These are phyloP conservation scores for Globomyces pollinis-pini DNA, from an alignment of 192 early-diverging fungal genomes.

Conservation along the genomic window DNA sequence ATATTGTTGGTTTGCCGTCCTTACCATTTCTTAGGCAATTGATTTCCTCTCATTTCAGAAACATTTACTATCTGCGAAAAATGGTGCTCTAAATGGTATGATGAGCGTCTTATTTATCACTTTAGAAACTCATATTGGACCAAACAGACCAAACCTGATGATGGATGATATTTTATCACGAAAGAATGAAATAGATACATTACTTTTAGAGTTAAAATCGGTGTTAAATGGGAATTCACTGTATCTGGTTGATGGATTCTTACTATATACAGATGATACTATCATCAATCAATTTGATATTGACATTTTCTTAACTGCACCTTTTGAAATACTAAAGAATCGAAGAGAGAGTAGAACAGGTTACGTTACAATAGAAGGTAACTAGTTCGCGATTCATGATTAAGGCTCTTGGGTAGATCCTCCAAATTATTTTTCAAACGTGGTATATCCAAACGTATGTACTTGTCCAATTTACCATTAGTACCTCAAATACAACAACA, in stretches of 20 bases:
- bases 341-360: slow-evolving; percentile 56
- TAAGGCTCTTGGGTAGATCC: slow-evolving; percentile 10
- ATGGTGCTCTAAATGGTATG: neutral
- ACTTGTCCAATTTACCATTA: too few species aligned
- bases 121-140: neutral
- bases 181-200: neutral
- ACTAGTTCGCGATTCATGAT: neutral
- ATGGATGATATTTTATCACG: neutral
- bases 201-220: neutral
- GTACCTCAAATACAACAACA: slow-evolving; percentile 1
- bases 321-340: slow-evolving; percentile 50
- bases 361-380: slow-evolving; percentile 73
- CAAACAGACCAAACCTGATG: slow-evolving; percentile 9
- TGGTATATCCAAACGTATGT: slow-evolving; percentile 7
- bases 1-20: slow-evolving; percentile 44
- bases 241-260: slow-evolving; percentile 71
- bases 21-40: slow-evolving; percentile 31
- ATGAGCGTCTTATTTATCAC: neutral
- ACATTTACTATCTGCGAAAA: neutral
- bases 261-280: slow-evolving; percentile 54
- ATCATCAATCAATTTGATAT: slow-evolving; percentile 37
- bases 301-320: slow-evolving; percentile 52
- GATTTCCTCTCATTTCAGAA: slow-evolving; percentile 15
- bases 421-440: slow-evolving; percentile 3
- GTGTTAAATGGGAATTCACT: slow-evolving; percentile 21